A percentile compares a stretch with the other conserved stretches of the same genome.
These are phyloP conservation scores for Meripilus lineatus DNA, from an alignment of 1,284 basidiomycete genomes.

Conservation along the genomic window DNA sequence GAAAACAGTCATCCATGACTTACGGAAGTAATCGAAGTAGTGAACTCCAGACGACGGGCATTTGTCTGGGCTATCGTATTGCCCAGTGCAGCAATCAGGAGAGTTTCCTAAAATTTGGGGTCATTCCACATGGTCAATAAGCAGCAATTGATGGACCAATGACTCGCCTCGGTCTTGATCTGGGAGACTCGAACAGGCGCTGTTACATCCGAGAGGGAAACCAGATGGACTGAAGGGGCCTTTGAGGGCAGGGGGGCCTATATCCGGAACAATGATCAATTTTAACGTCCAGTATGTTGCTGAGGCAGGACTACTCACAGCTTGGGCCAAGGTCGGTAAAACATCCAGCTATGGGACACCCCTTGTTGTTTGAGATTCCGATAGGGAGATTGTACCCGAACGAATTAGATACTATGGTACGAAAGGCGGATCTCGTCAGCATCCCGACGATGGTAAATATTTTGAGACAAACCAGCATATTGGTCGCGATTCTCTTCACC, in stretches of 20 bases:
- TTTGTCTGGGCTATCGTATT: constrained; percentile 34
- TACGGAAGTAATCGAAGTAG: constrained; percentile 44
- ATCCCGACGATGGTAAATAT: not conserved
- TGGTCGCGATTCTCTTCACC: constrained; percentile 27
- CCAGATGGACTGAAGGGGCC: constrained; percentile 34
- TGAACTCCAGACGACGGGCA: constrained; percentile 38
- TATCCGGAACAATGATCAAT: no score
- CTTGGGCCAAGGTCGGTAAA: constrained; percentile 37
- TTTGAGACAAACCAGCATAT: constrained; percentile 34
- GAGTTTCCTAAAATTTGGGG: constrained; percentile 26
- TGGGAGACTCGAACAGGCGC: constrained; percentile 35
- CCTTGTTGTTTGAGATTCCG: constrained; percentile 34
- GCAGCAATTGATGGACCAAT: not conserved
- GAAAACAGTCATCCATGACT: constrained; percentile 17
- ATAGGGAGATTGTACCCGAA: constrained; percentile 40
- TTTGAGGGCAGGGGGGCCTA: constrained; percentile 32
- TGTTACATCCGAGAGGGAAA: constrained; percentile 39
- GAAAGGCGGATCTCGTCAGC: not conserved
- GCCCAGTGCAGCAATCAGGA: constrained; percentile 42
- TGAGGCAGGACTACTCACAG: constrained; percentile 19
- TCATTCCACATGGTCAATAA: not conserved
- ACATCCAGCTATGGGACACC: constrained; percentile 37
- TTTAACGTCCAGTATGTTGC: not conserved
- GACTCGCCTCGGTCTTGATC: constrained; percentile 26
- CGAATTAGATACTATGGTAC: constrained; percentile 32